Evolutionary conservation across 1,284 basidiomycete genomes (phyloP).

Genomic region (Caloboletus firmus): DNA sequence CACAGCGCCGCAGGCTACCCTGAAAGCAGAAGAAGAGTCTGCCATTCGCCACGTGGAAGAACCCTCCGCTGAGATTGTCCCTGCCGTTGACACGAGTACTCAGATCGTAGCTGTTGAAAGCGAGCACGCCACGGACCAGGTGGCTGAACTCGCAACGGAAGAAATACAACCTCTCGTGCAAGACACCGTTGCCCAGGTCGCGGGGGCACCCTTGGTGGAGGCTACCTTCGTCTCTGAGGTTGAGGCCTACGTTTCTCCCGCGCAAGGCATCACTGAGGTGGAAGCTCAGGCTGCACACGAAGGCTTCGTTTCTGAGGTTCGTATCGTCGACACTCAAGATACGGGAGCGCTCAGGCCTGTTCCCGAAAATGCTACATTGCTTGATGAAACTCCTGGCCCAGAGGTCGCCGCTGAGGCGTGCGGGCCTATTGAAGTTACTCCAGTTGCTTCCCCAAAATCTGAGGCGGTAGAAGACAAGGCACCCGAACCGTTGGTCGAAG

Average conservation of each 20-base stretch:
- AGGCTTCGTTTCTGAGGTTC: slow-evolving; percentile 3
- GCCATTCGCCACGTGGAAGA: background rate
- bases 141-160: background rate
- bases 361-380: slow-evolving; percentile 34
- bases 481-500: background rate
- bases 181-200: background rate
- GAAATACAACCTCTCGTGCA: slow-evolving; percentile 3
- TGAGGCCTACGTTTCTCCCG: background rate
- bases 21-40: background rate
- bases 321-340: slow-evolving; percentile 3
- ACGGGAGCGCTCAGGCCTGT: slow-evolving; percentile 22
- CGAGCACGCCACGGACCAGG: slow-evolving; percentile 11
- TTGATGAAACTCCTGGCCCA: slow-evolving; percentile 40
- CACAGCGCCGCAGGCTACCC: slow-evolving; percentile 8
- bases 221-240: background rate
- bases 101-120: background rate
- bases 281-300: slow-evolving; percentile 8
- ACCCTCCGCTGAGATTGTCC: background rate
- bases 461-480: background rate
- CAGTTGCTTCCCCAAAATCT: background rate
- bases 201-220: background rate
- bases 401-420: slow-evolving; percentile 32
- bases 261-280: slow-evolving; percentile 1
- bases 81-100: background rate
- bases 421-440: slow-evolving; percentile 7